These are phyloP conservation scores for Candida dubliniensis DNA, from an alignment of 1,139 yeast genomes.

Conservation along the genomic window DNA sequence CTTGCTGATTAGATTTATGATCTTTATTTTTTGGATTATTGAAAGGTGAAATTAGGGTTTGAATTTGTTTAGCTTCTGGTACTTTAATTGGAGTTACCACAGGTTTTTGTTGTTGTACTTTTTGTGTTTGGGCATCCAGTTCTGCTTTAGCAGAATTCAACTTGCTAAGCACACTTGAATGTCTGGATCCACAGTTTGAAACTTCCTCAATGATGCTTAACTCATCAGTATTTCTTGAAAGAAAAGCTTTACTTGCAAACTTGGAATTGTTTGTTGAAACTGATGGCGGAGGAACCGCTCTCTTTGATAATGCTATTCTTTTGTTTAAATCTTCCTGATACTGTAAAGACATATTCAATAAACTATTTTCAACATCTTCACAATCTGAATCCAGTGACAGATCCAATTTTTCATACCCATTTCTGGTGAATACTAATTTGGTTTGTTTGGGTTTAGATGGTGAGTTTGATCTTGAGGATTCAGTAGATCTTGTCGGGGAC, in stretches of 20 bases:
- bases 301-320: conserved; percentile 16
- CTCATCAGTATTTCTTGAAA: conserved; percentile 28
- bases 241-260: conserved; percentile 19
- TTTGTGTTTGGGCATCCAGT: not conserved
- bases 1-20: not conserved
- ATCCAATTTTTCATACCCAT: conserved; percentile 38
- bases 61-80: not conserved
- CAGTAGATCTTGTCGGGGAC: conserved; percentile 15
- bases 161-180: conserved; percentile 24
- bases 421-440: conserved; percentile 38
- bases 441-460: conserved; percentile 15
- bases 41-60: not conserved
- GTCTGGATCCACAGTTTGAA: conserved; percentile 32
- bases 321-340: conserved; percentile 7
- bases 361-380: conserved; percentile 7
- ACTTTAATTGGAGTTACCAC: conserved; percentile 1
- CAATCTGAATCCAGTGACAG: conserved; percentile 29
- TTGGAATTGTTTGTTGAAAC: conserved; percentile 23
- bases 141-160: not conserved
- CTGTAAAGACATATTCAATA: not conserved
- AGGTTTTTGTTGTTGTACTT: not conserved
- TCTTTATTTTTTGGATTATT: not conserved
- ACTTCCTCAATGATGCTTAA: conserved; percentile 48
- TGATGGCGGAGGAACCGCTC: conserved; percentile 26
- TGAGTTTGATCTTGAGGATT: conserved; percentile 1